A percentile compares a stretch with the other conserved stretches of the same genome.
phyloP scores from a whole-genome alignment of 257 asterid genomes.

The Mitragyna speciosa region DNA sequence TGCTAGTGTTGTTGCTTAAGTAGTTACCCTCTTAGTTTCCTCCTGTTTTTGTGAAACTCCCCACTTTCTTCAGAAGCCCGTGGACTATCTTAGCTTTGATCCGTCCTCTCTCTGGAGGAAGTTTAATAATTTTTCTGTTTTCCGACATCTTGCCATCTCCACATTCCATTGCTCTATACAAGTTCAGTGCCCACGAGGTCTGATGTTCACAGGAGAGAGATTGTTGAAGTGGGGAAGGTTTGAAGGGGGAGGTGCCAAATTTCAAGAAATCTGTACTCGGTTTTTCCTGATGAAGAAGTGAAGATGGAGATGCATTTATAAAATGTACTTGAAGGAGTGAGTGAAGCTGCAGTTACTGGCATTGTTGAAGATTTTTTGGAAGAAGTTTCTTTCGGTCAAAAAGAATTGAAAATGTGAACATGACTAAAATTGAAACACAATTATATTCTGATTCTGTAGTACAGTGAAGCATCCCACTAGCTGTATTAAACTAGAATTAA shows the following conservation, averaged over 20 bases:
- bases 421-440: neutral
- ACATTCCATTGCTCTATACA: neutral
- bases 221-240: neutral
- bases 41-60: neutral
- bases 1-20: neutral
- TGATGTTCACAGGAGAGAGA: neutral
- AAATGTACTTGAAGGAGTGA: neutral
- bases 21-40: neutral
- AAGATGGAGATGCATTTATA: neutral
- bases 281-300: neutral
- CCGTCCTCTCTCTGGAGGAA: constrained; percentile 39
- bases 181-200: no score
- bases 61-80: constrained; percentile 1
- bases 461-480: neutral
- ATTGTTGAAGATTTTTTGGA: neutral
- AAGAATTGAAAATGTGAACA: neutral
- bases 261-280: neutral
- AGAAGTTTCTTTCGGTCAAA: neutral
- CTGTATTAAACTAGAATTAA: neutral
- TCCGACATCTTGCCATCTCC: neutral
- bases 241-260: neutral
- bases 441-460: neutral
- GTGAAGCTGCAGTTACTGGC: neutral
- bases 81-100: constrained; percentile 26
- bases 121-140: neutral